Base-by-base conservation (phyloP, 2,329 filamentous ascomycete species). In the Trichoderma breve region DNA sequence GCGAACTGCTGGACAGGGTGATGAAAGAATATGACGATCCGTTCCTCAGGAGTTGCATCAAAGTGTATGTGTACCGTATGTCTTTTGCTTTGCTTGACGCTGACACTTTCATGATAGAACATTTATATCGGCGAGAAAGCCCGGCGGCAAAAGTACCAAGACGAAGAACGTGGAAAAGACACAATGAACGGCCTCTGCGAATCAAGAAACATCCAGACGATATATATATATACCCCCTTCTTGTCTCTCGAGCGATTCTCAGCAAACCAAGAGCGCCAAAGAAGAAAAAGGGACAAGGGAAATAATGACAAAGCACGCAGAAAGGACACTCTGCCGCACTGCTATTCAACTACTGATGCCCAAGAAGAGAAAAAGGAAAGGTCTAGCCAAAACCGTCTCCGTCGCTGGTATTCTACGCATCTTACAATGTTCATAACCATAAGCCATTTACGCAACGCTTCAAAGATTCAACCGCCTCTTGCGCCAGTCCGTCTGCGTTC, bases 81-180 rank as follows among this genome's bases (percentile, higher is more conserved):
- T 3, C 6, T 3, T 11, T 11, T 12, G 0, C 1, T 39, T 8
- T 39, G 28, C 18, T 36, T 64, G 75, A 70, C 76, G 60, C n/a
- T 26, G 32, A 62, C 36, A 18, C 14, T 18, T 21, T 28, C 30
- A 58, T 47, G 47, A 3, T 36, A 81, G 79, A 26, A 76, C 77
- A 11, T 81, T 81, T 26, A 76, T 81, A 32, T 81, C 80, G 4
- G 80, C 78, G 3, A 77, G 74, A 51, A 81, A 80, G 53, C 78
- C 78, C 1, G 26, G 12, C 6, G 26, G 60, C 51, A 64, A 63
- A 28, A 21, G 47, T 11, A 58, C 30, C 66, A 70, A 30, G 18
- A 7, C 60, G 15, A 51, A 18, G 70, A 21, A 32, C 6, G 9
- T 9, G 6, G 39, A 61, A n/a, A 67, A 36, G n/a, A 24, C 63